Evolutionary conservation across 371 early-diverging fungal species (phyloP), one percentile per base, ranked within the genome.

Genomic region (Apophysomyces sp.): DNA sequence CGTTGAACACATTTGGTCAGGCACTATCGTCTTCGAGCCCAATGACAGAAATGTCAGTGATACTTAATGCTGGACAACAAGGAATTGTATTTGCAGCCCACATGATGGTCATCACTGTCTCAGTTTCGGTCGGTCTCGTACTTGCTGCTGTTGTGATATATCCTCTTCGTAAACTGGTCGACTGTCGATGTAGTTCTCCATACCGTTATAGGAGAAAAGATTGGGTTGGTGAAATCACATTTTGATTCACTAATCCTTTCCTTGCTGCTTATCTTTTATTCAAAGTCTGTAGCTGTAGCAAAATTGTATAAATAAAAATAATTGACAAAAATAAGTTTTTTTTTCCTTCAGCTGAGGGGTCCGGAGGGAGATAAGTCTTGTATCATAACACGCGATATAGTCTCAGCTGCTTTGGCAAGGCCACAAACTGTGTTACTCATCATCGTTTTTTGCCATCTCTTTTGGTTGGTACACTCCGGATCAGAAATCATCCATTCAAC

Each of bases 41-140:
- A 54, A 60, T 68, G 52, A 65, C 65, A 8, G 74, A 74, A 49
- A 58, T 68, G 15, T 70, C 63, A 0, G 61, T 74, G 15, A 68
- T 70, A 39, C n/a, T 70, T 7, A 69, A 74, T 55, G 71, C 71
- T 8, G 71, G 74, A 4, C 70, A 70, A 16, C 74, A 74, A 49
- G 74, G 74, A 4, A 58, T 68, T 15, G 57, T 70, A 4, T 74
- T 74, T 56, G 71, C 74, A 13, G 68, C 71, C 0, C 74, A 74
- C 55, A 74, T 74, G 66, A 62, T 74, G 74, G 63, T 74, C n/a
- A 73, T 73, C 40, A 64, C 74, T 15, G 74, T 69, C 6, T 67
- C 74, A 16, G 68, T 70, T 26, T 74, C 71, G 0, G 63, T 70
- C 1, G 74, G 74, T 0, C 61, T 74, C 5, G 74, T 74, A 4